Evolutionary conservation across 2,329 filamentous ascomycete genomes (phyloP), one percentile per base, ranked within the genome.

Genomic region (Magnaporthales sp.): DNA sequence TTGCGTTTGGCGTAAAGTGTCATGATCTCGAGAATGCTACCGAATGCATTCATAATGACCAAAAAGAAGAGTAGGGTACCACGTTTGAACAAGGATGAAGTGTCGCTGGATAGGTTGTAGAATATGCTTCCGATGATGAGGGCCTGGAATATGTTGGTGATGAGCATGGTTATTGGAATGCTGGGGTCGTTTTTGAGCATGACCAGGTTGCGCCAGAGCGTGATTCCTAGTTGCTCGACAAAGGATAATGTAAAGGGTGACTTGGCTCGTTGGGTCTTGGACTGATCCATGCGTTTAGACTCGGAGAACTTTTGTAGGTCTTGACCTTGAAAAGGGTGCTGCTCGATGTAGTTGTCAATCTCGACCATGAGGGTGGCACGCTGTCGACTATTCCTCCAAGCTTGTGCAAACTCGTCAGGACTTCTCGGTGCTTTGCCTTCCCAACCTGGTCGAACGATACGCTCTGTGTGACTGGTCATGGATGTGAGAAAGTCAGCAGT

Each of bases 181-280:
- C 86, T 90, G 22, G 91, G 89, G 73, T 97, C 93, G 65, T 90
- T 91, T 66, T 81, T 83, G 9, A 97, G 81, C 65, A 93, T 87
- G 73, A 87, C 86, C 80, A 89, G 95, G 11, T 92, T 92, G 74
- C 93, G 89, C 81, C 88, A 88, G 63, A 96, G 80, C 75, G 93
- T 97, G 11, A 97, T 86, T 68, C 84, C 75, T 69, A 97, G 77
- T 76, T 97, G 93, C 76, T 93, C 88, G 3, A 68, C 64, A 70
- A 89, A 91, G 0, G 92, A 94, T 51, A 97, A 80, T 0, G 92
- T 97, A 76, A 89, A 97, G 0, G 93, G 92, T 1, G 92, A 96
- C 75, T 86, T 61, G 19, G 38, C 38, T 19, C 38, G 13, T 19
- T 51, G 38, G 19, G 19, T 7, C 38, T 51, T 51, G 38, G 38